Evolutionary conservation across 768 basidiomycete genomes (phyloP).

Genomic region (Pisolithus orientalis): DNA sequence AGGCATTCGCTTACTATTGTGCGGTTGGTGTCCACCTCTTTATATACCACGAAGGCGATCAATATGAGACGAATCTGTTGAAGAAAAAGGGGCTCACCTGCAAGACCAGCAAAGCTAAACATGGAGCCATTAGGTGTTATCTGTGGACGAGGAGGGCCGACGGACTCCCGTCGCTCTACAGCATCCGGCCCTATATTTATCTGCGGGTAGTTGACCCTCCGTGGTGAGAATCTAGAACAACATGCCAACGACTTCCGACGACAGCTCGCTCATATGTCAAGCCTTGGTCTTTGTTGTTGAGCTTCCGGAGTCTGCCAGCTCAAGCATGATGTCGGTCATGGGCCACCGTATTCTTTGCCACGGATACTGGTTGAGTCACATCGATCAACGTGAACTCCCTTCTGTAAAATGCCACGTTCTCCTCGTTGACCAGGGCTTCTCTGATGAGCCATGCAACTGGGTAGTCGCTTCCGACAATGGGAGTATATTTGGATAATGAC

Average conservation of each 20-base stretch:
- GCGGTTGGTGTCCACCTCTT: conserved; percentile 22
- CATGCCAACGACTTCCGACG: no score
- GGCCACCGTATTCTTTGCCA: conserved; percentile 25
- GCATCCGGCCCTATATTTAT: conserved; percentile 23
- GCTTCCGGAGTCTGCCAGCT: conserved; percentile 18
- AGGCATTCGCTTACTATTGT: not conserved
- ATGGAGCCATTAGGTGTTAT: conserved; percentile 3
- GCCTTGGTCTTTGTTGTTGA: conserved; percentile 27
- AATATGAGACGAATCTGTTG: not conserved
- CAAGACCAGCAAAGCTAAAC: conserved; percentile 16
- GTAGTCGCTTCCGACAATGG: conserved; percentile 21
- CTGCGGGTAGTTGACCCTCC: conserved; percentile 15
- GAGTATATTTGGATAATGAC: conserved; percentile 18
- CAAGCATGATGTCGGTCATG: conserved; percentile 21
- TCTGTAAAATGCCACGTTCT: conserved; percentile 25
- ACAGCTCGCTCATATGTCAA: no score
- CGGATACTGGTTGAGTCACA: no score
- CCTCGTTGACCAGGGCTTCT: conserved; percentile 19
- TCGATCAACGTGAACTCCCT: not conserved
- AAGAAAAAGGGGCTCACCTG: conserved; percentile 10
- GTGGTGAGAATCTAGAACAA: conserved; percentile 16
- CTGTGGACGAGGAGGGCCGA: conserved; percentile 14
- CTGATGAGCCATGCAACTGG: conserved; percentile 23
- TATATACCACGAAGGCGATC: not conserved
- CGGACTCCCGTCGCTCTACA: conserved; percentile 26